Evolutionary conservation across 768 basidiomycete genomes (phyloP).

Genomic region (Exsudoporus frostii): DNA sequence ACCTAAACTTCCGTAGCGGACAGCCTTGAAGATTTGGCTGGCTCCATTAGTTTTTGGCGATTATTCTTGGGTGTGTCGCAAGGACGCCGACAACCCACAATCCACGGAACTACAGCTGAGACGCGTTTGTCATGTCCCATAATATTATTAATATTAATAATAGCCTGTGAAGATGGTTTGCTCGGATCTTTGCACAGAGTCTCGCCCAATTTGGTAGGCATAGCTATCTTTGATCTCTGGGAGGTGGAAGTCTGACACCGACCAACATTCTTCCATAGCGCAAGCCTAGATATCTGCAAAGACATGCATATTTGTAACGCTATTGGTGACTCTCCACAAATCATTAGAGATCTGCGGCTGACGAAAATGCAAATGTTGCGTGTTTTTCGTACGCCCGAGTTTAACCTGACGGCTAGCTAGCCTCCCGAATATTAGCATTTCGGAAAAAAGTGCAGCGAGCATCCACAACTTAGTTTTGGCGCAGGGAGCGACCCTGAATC

Average conservation of each 20-base stretch:
- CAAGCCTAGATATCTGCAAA: too few species aligned
- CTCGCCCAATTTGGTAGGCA: conserved; percentile 1
- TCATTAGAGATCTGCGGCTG: background rate
- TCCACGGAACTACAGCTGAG: background rate
- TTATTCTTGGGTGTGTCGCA: background rate
- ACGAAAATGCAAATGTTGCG: background rate
- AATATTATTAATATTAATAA: background rate
- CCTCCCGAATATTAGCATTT: too few species aligned
- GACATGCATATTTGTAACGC: background rate
- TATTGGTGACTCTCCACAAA: background rate
- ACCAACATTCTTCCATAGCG: background rate
- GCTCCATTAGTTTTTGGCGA: background rate
- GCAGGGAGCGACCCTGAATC: conserved; percentile 5
- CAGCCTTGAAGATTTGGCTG: background rate
- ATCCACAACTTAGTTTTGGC: background rate
- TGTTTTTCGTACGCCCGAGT: background rate
- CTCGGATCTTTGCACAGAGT: background rate
- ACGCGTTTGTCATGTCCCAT: background rate
- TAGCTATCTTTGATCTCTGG: background rate
- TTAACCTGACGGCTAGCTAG: too few species aligned
- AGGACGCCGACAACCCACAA: background rate
- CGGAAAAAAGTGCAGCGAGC: too few species aligned
- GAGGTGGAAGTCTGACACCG: background rate
- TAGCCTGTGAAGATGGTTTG: background rate
- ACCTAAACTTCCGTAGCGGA: conserved; percentile 2